These are phyloP conservation scores for Astraeus odoratus DNA, from an alignment of 768 basidiomycete genomes.

Conservation along the genomic window DNA sequence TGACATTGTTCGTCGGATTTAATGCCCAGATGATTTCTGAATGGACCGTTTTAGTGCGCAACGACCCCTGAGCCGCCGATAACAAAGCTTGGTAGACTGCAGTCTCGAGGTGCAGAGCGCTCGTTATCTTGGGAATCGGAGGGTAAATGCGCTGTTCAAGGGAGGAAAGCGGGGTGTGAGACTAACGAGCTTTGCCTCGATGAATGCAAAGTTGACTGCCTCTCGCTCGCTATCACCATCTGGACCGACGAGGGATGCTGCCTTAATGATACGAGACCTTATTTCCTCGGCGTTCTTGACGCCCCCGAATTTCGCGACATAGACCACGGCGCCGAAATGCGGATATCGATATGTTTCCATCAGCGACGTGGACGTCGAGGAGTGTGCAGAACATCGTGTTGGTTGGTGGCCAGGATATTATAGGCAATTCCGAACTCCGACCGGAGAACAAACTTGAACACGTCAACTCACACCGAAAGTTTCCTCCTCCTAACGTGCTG, in stretches of 20 bases:
- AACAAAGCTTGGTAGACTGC: slow-evolving; percentile 80
- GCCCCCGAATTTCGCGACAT: slow-evolving; percentile 59
- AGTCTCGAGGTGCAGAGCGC: slow-evolving; percentile 71
- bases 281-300: slow-evolving; percentile 60
- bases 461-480: no score
- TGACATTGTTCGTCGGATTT: slow-evolving; percentile 82
- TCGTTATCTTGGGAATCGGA: slow-evolving; percentile 59
- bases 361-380: no score
- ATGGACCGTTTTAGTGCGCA: slow-evolving; percentile 84
- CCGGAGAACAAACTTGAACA: no score
- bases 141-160: slow-evolving; percentile 4
- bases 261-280: slow-evolving; percentile 61
- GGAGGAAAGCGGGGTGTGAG: slow-evolving; percentile 5
- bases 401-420: no score
- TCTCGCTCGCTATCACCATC: slow-evolving; percentile 65
- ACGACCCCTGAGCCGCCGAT: slow-evolving; percentile 46
- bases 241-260: slow-evolving; percentile 50
- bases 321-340: slow-evolving; percentile 44
- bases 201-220: slow-evolving; percentile 84
- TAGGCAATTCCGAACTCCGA: no score
- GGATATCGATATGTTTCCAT: slow-evolving; percentile 56
- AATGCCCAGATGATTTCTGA: slow-evolving; percentile 87
- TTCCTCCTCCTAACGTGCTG: no score
- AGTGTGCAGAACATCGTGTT: no score
- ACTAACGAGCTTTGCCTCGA: slow-evolving; percentile 78